A percentile compares a stretch with the other conserved stretches of the same genome.
phyloP scores from a whole-genome alignment of 257 asterid genomes.

The Nicotiana obtusifolia region DNA sequence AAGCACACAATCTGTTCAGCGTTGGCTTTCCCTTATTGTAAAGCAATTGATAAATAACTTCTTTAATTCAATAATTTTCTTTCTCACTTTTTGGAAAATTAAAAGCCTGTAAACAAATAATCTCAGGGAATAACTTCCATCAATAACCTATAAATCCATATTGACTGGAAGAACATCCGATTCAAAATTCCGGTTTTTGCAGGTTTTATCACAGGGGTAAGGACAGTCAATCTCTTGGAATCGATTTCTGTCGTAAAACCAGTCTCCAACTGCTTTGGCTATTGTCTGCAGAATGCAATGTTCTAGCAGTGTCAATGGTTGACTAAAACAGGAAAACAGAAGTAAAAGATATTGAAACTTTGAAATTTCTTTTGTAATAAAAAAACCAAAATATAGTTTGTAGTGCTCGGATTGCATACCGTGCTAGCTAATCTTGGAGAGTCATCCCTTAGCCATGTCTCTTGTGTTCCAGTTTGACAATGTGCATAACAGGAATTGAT shows the following conservation, averaged over 20 bases:
- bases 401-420: constrained; percentile 26
- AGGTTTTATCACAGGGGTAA: constrained; percentile 82
- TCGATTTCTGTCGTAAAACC: constrained; percentile 67
- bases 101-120: not conserved
- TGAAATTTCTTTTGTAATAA: not conserved
- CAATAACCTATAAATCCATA: not conserved
- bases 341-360: not conserved
- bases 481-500: constrained; percentile 84
- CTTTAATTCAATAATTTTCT: not conserved
- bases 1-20: not conserved
- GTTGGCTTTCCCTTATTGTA: not conserved
- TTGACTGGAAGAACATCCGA: constrained; percentile 22
- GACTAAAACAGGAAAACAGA: not conserved
- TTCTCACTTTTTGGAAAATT: not conserved
- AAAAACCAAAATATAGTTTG: not conserved
- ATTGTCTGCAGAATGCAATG: constrained; percentile 44
- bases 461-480: constrained; percentile 80
- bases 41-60: not conserved
- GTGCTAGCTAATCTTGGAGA: constrained; percentile 53
- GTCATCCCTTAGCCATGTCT: constrained; percentile 59
- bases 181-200: constrained; percentile 69
- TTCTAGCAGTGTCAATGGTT: not conserved
- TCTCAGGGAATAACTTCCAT: not conserved
- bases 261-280: constrained; percentile 84
- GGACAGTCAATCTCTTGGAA: constrained; percentile 80